Evolutionary conservation across 257 asterid species (phyloP).

Genomic region (Capsicum chinense): DNA sequence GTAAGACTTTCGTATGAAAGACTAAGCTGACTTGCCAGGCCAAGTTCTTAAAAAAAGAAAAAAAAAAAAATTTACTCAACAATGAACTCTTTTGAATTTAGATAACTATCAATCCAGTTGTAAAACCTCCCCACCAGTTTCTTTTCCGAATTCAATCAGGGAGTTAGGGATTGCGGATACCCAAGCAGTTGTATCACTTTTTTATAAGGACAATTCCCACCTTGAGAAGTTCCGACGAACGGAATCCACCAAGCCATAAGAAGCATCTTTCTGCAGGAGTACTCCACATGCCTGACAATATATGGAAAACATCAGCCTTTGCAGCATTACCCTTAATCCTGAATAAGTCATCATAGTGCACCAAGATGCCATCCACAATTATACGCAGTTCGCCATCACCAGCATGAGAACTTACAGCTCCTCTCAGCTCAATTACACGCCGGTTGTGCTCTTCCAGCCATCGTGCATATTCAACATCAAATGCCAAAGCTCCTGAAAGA

Average conservation of each 20-base stretch:
- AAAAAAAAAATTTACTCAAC: neutral
- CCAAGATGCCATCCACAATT: slow-evolving; percentile 82
- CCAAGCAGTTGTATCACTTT: neutral
- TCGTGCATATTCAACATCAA: slow-evolving; percentile 93
- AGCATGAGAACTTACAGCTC: slow-evolving; percentile 92
- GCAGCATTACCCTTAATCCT: slow-evolving; percentile 95
- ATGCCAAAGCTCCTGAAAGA: slow-evolving; percentile 87
- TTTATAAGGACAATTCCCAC: slow-evolving; percentile 36
- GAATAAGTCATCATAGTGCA: slow-evolving; percentile 88
- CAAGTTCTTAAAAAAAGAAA: neutral
- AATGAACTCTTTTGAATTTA: neutral
- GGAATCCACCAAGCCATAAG: slow-evolving; percentile 98
- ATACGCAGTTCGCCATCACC: slow-evolving; percentile 94
- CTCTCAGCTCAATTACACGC: slow-evolving; percentile 84
- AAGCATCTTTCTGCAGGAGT: slow-evolving; percentile 98
- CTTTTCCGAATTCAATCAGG: neutral
- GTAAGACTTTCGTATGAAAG: neutral
- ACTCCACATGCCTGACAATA: slow-evolving; percentile 97
- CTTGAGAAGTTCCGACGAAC: slow-evolving; percentile 93
- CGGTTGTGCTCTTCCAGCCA: slow-evolving; percentile 96
- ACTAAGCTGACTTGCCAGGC: neutral
- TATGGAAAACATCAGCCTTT: slow-evolving; percentile 91
- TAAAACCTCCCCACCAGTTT: neutral
- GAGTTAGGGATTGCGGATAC: neutral
- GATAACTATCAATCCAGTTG: neutral